Conservation (phyloP, 768 basidiomycete species). For the Fibroporia radiculosa region DNA sequence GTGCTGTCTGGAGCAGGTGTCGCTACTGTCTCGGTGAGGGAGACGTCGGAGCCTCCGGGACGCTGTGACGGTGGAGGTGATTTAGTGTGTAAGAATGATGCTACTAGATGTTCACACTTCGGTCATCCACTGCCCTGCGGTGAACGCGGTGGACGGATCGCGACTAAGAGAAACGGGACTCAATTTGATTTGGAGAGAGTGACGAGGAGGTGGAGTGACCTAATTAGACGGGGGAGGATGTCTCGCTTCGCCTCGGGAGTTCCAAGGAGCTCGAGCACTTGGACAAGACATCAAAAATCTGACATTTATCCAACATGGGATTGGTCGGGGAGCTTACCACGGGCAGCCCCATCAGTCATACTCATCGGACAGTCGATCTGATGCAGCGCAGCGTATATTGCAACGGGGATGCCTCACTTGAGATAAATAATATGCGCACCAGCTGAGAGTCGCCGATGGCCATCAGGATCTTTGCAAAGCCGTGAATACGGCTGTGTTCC, state of each 20-base stretch:
- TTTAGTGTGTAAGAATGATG: not conserved
- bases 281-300: not conserved
- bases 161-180: slow-evolving; percentile 34
- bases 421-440: slow-evolving; percentile 26
- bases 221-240: slow-evolving; percentile 50
- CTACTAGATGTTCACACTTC: slow-evolving; percentile 41
- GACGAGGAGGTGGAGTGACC: slow-evolving; percentile 31
- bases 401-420: too few relatives aligned
- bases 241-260: slow-evolving; percentile 51
- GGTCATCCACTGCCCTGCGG: slow-evolving; percentile 83
- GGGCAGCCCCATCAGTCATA: slow-evolving; percentile 75
- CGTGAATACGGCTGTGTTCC: slow-evolving; percentile 54
- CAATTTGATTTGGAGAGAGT: not conserved
- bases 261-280: slow-evolving; percentile 60
- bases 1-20: slow-evolving; percentile 19
- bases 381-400: too few relatives aligned
- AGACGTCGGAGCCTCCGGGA: slow-evolving; percentile 70
- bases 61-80: slow-evolving; percentile 30
- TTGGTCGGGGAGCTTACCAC: slow-evolving; percentile 29
- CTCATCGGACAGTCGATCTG: slow-evolving; percentile 67
- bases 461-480: slow-evolving; percentile 58
- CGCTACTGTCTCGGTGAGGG: slow-evolving; percentile 63
- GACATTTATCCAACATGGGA: not conserved
- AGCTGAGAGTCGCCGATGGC: slow-evolving; percentile 58
- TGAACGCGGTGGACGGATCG: slow-evolving; percentile 53